phyloP scores from a whole-genome alignment of 805 yeast genomes.

The Ogataea methylovora region DNA sequence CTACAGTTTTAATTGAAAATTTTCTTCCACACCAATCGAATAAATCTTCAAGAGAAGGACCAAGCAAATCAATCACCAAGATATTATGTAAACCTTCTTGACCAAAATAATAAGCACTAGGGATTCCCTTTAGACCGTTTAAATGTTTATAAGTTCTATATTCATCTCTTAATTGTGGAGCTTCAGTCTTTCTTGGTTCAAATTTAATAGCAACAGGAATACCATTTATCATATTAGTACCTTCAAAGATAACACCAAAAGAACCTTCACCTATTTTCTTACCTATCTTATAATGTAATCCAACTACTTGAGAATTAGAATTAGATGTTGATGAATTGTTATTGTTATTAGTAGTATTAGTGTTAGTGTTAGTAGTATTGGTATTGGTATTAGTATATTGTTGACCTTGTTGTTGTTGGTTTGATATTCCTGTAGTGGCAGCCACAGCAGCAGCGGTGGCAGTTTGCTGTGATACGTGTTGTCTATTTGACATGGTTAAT shows the following conservation, averaged over 20 bases:
- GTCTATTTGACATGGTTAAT: no score
- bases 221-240: slow-evolving; percentile 84
- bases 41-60: slow-evolving; percentile 92
- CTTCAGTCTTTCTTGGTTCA: slow-evolving; percentile 94
- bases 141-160: slow-evolving; percentile 90
- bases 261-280: slow-evolving; percentile 98
- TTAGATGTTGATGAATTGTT: slow-evolving; percentile 8
- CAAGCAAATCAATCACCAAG: slow-evolving; percentile 86
- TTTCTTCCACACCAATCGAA: slow-evolving; percentile 98
- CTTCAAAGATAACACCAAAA: slow-evolving; percentile 95
- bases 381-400: slow-evolving; percentile 6
- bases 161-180: slow-evolving; percentile 95
- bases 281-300: slow-evolving; percentile 93
- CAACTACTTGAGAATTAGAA: slow-evolving; percentile 62
- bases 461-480: slow-evolving; percentile 24
- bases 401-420: slow-evolving; percentile 7
- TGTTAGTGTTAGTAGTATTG: no score
- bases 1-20: slow-evolving; percentile 82
- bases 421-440: slow-evolving; percentile 15
- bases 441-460: slow-evolving; percentile 28
- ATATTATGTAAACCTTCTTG: slow-evolving; percentile 97
- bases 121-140: slow-evolving; percentile 78
- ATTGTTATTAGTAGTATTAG: slow-evolving; percentile 3
- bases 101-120: slow-evolving; percentile 96
- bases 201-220: slow-evolving; percentile 94